Evolutionary conservation across 768 basidiomycete species (phyloP), one percentile per base, ranked within the genome.

Genomic region (Amanita rubescens): DNA sequence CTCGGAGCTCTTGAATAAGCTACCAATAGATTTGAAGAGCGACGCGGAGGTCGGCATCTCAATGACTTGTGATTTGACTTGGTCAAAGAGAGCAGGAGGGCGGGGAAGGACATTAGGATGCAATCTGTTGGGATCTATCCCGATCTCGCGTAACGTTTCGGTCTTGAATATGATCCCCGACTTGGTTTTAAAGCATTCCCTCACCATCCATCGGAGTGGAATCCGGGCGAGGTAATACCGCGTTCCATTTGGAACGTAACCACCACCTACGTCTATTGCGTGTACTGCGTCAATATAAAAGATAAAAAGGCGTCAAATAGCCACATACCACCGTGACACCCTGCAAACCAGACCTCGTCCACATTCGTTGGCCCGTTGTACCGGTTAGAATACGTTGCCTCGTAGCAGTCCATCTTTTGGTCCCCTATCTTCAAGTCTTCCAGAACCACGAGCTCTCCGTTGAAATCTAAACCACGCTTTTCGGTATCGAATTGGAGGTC

Each of bases 331-430:
- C 72, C 70, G 58, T 79, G 76, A 57, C 76, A 77, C 5, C 77
- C 76, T 0, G 81, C 68, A 61, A 86, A 85, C 83, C 84, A 86
- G 1, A 87, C 84, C 60, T 87, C 83, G 51, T 78, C 71, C n/a
- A 84, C 67, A 57, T 78, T 67, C 0, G 73, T 75, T 3, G 19
- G 44, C 33, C 11, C 24, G 25, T 17, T 7, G 5, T 48, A 37
- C 17, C 50, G 53, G 7, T 55, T 45, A 41, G 71, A 65, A 46
- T 69, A 70, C 41, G 64, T 62, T n/a, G 58, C 55, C 55, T 75
- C 74, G 30, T 67, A 59, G 8, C 59, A 58, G 17, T 62, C 65
- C 38, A 69, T 55, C 8, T 52, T 58, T 35, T 59, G 57, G 14
- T 72, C 69, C 15, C 60, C 50, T 34, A 61, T 46, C n/a, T n/a